Evolutionary conservation across 169 alveolate species (phyloP).

Genomic region (Amoebophrya sp.): DNA sequence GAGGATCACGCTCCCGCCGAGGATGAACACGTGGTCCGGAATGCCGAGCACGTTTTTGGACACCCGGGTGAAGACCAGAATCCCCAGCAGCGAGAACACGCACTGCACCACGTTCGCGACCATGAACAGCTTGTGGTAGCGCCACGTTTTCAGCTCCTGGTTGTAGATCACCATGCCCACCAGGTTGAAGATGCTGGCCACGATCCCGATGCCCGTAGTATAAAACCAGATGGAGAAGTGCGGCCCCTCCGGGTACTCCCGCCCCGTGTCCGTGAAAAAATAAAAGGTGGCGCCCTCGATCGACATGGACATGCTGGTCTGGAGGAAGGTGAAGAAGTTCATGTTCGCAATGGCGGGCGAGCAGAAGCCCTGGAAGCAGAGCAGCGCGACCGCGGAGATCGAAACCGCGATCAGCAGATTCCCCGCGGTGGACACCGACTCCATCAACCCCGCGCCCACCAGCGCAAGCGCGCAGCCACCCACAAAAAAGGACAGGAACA

Average conservation of each 20-base stretch:
- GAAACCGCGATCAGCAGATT: not conserved
- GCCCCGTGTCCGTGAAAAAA: slow-evolving; percentile 8
- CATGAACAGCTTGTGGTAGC: not conserved
- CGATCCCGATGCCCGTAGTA: not conserved
- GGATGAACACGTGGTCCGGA: slow-evolving; percentile 1
- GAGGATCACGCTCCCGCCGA: not conserved
- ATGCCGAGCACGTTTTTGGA: not conserved
- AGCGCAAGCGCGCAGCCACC: not conserved
- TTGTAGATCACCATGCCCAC: slow-evolving; percentile 10
- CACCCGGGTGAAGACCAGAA: not conserved
- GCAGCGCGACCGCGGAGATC: not conserved
- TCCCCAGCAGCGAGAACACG: not conserved
- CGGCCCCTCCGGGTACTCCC: slow-evolving; percentile 19
- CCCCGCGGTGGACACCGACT: not conserved
- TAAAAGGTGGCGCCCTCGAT: slow-evolving; percentile 12
- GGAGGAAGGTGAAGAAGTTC: not conserved
- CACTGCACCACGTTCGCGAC: not conserved
- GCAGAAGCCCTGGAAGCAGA: not conserved
- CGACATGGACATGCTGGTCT: not conserved
- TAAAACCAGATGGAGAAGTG: slow-evolving; percentile 5
- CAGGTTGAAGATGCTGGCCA: not conserved
- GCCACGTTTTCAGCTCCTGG: not conserved
- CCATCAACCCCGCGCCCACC: not conserved
- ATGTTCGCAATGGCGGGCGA: not conserved
- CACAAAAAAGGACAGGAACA: not conserved